Base-by-base conservation (phyloP, 257 asterid species). In the Fraxinus excelsior region DNA sequence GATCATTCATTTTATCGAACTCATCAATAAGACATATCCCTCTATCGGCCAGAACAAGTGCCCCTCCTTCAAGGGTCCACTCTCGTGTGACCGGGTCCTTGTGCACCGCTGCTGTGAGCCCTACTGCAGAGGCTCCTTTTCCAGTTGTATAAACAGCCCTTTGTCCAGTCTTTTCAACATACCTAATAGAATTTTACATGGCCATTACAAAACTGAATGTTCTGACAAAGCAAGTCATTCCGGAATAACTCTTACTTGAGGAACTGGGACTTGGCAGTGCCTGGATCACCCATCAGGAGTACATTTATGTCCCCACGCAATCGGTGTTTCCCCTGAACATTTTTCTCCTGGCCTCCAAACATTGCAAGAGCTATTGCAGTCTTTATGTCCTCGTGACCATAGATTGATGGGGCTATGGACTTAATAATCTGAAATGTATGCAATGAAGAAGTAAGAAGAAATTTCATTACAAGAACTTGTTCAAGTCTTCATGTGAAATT, bases 41-140 rank as follows among this genome's bases (percentile, higher is more conserved):
- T 89, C 97, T 91, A 87, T 96, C 99, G 73, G 99, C 99, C 84
- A 96, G 81, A 79, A 96, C 99, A 79, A 96, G 96, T 72, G 99
- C 98, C 76, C 99, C 99, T 79, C 99, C 99, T 90, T 96, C 99
- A 26, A 96, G 94, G 74, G 98, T 96, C 99, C 99, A 96, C 81
- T 96, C 99, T 81, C 98, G 80, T 21, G 99, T 93, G 72, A 93
- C 97, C 12, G 99, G 99, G 78, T 96, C 99, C 90, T 93, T 96
- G 90, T 93, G 98, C 78, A 96, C 98, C 21, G 98, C 90, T 71
- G 99, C 99, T n/a, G 99, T 96, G 76, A 96, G 94, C 67, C 98
- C 99, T 13, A 96, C 97, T 18, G 97, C 99, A 65, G 99, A 96
- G 77, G 99, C 99, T 83, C 99, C 99, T 86, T 96, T 96, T 72